A percentile compares a stretch with the other conserved stretches of the same genome.
These are phyloP conservation scores for Lentinula edodes DNA, from an alignment of 768 basidiomycete genomes.

Conservation along the genomic window DNA sequence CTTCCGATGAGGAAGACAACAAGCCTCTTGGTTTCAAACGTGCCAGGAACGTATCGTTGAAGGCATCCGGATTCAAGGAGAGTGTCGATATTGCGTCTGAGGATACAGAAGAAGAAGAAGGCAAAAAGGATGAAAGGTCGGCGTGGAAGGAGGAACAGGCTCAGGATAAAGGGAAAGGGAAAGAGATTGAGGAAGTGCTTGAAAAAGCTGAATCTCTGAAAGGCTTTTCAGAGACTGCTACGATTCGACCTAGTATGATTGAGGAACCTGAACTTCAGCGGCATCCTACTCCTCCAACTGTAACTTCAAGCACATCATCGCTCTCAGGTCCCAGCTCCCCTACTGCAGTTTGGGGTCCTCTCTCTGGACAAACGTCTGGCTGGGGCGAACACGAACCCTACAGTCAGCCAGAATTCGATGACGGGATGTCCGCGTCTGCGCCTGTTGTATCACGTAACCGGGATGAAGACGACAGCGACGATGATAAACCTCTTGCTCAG, in stretches of 20 bases:
- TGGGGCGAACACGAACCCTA: slow-evolving; percentile 47
- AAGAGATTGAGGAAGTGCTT: background rate
- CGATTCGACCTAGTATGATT: slow-evolving; percentile 31
- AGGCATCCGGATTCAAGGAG: slow-evolving; percentile 51
- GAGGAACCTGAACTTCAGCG: slow-evolving; percentile 24
- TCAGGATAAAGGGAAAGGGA: slow-evolving; percentile 6
- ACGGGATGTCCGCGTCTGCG: slow-evolving; percentile 15
- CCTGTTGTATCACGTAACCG: slow-evolving; percentile 16
- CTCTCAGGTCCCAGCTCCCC: background rate
- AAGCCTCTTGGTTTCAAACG: slow-evolving; percentile 18
- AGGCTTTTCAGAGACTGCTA: slow-evolving; percentile 36
- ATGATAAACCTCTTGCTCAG: slow-evolving; percentile 47
- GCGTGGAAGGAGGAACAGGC: slow-evolving; percentile 4
- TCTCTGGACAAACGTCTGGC: slow-evolving; percentile 17
- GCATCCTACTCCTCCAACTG: slow-evolving; percentile 5
- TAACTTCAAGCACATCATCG: background rate
- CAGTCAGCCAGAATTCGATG: slow-evolving; percentile 16
- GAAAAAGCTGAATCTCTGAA: slow-evolving; percentile 11
- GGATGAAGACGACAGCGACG: slow-evolving; percentile 56
- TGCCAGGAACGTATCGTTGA: slow-evolving; percentile 2
- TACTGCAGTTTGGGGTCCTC: slow-evolving; percentile 12
- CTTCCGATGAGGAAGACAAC: slow-evolving; percentile 27
- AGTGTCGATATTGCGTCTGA: slow-evolving; percentile 22
- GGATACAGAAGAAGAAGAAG: background rate
- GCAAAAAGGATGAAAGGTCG: background rate